Percentiles rank a stretch among this genome's conserved stretches.
phyloP scores from a whole-genome alignment of 208 protist genomes.

The Wallacemonas rigidus region DNA sequence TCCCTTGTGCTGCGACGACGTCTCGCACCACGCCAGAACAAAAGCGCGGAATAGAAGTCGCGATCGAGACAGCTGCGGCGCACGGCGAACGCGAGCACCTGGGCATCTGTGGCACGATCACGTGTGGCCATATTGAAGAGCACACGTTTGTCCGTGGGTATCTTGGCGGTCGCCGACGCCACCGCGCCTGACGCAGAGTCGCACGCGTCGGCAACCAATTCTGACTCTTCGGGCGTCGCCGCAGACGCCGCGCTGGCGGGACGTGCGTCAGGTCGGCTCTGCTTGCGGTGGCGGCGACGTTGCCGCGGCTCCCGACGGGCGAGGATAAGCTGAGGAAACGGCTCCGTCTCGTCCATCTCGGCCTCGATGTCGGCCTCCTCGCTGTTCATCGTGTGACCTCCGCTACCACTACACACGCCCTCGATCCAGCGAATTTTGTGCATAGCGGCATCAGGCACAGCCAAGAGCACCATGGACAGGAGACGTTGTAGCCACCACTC shows the following conservation, averaged over 20 bases:
- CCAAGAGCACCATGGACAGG: constrained; percentile 62
- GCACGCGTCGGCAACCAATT: neutral
- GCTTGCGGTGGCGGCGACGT: neutral
- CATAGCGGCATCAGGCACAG: constrained; percentile 50
- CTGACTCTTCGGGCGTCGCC: neutral
- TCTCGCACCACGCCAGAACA: constrained; percentile 21
- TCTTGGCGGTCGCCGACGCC: neutral
- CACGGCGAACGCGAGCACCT: constrained; percentile 63
- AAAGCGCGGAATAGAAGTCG: constrained; percentile 45
- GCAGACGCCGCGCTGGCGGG: neutral
- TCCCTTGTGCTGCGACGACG: constrained; percentile 7
- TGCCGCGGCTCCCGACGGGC: constrained; percentile 18
- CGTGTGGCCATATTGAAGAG: constrained; percentile 69
- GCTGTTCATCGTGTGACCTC: neutral
- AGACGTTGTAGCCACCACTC: constrained; percentile 87
- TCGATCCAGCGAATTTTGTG: constrained; percentile 70
- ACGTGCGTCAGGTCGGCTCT: neutral
- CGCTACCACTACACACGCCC: constrained; percentile 33
- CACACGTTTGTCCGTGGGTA: constrained; percentile 21
- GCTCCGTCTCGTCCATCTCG: constrained; percentile 12
- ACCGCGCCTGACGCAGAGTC: neutral
- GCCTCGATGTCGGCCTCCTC: constrained; percentile 32
- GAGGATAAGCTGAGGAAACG: constrained; percentile 58
- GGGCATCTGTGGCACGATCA: constrained; percentile 55
- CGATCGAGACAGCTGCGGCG: constrained; percentile 63